Evolutionary conservation across 352 stramenopile species (phyloP).

Genomic region (Phytophthora nicotianae): DNA sequence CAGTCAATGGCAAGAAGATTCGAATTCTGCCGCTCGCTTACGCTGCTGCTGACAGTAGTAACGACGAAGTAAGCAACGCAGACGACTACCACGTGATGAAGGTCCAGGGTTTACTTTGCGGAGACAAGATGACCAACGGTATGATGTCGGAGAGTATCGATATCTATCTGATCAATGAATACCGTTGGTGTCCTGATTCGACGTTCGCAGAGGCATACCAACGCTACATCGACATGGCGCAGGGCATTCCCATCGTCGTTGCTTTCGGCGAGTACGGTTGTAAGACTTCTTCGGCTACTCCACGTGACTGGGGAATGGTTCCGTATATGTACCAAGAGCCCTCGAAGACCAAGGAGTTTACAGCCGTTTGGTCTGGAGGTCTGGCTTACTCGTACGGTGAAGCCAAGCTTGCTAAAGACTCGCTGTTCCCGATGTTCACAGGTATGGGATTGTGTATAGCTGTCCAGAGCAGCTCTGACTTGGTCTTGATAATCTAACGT

Average conservation of each 20-base stretch:
- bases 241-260: conserved; percentile 83
- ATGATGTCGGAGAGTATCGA: conserved; percentile 86
- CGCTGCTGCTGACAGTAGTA: conserved; percentile 81
- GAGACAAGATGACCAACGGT: conserved; percentile 83
- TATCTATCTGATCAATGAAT: conserved; percentile 91
- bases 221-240: conserved; percentile 69
- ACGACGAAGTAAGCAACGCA: conserved; percentile 56
- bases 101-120: conserved; percentile 84
- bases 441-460: conserved; percentile 35
- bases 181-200: conserved; percentile 80
- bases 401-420: conserved; percentile 72
- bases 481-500: conserved; percentile 14
- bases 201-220: conserved; percentile 77
- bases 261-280: conserved; percentile 86
- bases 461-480: not conserved
- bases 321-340: conserved; percentile 81
- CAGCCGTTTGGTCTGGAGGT: conserved; percentile 82
- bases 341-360: conserved; percentile 66
- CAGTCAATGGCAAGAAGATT: conserved; percentile 82
- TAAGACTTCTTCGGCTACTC: conserved; percentile 48
- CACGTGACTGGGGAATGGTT: conserved; percentile 79
- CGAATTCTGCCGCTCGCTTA: conserved; percentile 82
- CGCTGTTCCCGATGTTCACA: conserved; percentile 84
- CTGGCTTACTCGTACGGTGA: conserved; percentile 87
- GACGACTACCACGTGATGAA: conserved; percentile 86